Conservation (phyloP, 768 basidiomycete species). For the Mycena chlorophos region DNA sequence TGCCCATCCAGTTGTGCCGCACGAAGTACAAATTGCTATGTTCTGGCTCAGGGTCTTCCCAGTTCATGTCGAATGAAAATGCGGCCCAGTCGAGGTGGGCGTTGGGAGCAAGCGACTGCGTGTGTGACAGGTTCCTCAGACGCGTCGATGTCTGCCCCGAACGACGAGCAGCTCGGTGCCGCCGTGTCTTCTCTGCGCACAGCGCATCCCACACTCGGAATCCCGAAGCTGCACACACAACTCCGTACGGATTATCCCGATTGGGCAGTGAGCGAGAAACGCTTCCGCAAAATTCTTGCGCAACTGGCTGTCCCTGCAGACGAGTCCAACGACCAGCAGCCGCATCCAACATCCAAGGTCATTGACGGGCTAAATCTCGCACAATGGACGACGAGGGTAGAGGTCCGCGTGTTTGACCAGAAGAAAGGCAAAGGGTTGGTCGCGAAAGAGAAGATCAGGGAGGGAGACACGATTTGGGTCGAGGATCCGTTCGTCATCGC, state of each 20-base stretch:
- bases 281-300: slow-evolving; percentile 68
- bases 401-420: too few species aligned
- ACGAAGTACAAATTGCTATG: too few species aligned
- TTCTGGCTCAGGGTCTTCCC: too few species aligned
- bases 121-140: not conserved
- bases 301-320: slow-evolving; percentile 23
- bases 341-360: slow-evolving; percentile 31
- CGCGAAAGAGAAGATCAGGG: slow-evolving; percentile 61
- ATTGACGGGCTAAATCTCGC: slow-evolving; percentile 62
- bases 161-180: slow-evolving; percentile 61
- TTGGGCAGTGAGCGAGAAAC: slow-evolving; percentile 85
- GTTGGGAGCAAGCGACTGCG: too few species aligned
- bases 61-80: too few species aligned
- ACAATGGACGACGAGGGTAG: too few species aligned
- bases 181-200: slow-evolving; percentile 57
- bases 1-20: too few species aligned
- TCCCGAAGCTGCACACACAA: slow-evolving; percentile 66
- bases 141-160: slow-evolving; percentile 35
- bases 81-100: too few species aligned
- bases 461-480: slow-evolving; percentile 80
- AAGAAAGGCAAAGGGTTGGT: slow-evolving; percentile 84
- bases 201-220: slow-evolving; percentile 64
- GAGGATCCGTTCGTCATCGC: slow-evolving; percentile 81
- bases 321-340: slow-evolving; percentile 1
- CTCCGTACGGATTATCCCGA: slow-evolving; percentile 59